Base-by-base conservation (phyloP, 495 filamentous ascomycete species). In the Penicillium waksmanii region DNA sequence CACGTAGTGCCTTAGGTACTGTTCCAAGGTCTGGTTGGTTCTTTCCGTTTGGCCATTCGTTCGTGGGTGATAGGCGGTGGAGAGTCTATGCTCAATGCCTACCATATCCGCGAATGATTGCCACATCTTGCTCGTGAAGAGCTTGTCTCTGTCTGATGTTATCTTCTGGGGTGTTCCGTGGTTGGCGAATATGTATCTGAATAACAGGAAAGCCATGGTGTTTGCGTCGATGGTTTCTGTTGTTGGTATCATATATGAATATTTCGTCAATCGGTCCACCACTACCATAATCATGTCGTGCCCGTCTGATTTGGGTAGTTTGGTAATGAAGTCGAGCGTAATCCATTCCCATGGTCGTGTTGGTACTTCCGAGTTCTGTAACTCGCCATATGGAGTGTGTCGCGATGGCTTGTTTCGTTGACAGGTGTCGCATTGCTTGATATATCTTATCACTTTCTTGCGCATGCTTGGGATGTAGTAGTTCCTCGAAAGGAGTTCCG, bases 31-130 rank as follows among this genome's bases (percentile, higher is more conserved):
- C 9, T 62, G 38, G 51, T 70, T 73, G 2, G 44, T 18, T 6
- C 19, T 34, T 44, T 77, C 68, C 0, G 68, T 74, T 35, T 74
- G 62, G 0, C 67, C 63, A 62, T 75, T 60, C 1, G 67, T 74
- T 46, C 72, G 46, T 2, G 69, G 63, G 27, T 77, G 63, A 36
- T 61, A 67, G 0, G 68, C 66, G 0, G 69, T 69, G n/a, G 63
- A 71, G 3, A 72, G 51, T 25, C 46, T 47, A 5, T 17, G 13
- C 3, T 51, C 21, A 13, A 65, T 58, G 1, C 53, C 44, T 19
- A 56, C 23, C 0, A 18, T 5, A 1, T 23, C 9, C 11, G 12
- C 9, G 7, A 56, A 17, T 21, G 5, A 9, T 18, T 47, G 5
- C 53, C 40, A 56, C 2, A 50, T 36, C n/a, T 38, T 25, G 5